These are phyloP conservation scores for Pneumocystis wakefieldiae DNA, from an alignment of 1,139 yeast species.

Conservation along the genomic window DNA sequence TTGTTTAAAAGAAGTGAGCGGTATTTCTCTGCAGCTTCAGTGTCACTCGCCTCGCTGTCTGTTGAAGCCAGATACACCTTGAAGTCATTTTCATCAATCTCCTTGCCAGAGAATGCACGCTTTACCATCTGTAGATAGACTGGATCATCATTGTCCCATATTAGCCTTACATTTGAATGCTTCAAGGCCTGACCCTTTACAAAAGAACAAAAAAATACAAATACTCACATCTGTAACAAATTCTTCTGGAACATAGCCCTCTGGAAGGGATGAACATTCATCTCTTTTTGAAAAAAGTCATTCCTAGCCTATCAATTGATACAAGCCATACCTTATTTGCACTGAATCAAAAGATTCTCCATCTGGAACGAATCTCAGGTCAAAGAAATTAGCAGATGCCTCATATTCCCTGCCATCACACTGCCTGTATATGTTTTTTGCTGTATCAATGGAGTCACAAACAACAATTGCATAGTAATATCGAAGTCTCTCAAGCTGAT, in stretches of 20 bases:
- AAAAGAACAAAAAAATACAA: not conserved
- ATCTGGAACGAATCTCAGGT: conserved; percentile 81
- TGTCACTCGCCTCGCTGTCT: conserved; percentile 33
- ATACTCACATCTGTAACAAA: conserved; percentile 39
- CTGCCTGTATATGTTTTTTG: conserved; percentile 60
- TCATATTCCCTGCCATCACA: conserved; percentile 95
- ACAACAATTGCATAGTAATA: conserved; percentile 87
- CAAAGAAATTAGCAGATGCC: conserved; percentile 88
- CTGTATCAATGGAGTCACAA: conserved; percentile 62
- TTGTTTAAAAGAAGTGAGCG: conserved; percentile 11
- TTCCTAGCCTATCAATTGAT: not conserved
- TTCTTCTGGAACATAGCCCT: conserved; percentile 63
- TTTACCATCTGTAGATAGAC: conserved; percentile 70
- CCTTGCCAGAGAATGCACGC: conserved; percentile 74
- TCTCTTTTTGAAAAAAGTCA: conserved; percentile 31
- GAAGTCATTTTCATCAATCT: conserved; percentile 90
- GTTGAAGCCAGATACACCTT: conserved; percentile 72
- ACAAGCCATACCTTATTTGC: conserved; percentile 28
- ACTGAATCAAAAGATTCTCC: conserved; percentile 70
- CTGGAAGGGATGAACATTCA: conserved; percentile 53
- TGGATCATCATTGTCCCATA: conserved; percentile 80
- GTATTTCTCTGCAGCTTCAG: conserved; percentile 22
- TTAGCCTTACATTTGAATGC: conserved; percentile 19
- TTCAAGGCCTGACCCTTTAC: conserved; percentile 11
- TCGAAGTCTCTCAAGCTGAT: conserved; percentile 63